Evolutionary conservation across 305 asterid genomes (phyloP), one percentile per base, ranked within the genome.

Genomic region (Solanum aculeatissimum): DNA sequence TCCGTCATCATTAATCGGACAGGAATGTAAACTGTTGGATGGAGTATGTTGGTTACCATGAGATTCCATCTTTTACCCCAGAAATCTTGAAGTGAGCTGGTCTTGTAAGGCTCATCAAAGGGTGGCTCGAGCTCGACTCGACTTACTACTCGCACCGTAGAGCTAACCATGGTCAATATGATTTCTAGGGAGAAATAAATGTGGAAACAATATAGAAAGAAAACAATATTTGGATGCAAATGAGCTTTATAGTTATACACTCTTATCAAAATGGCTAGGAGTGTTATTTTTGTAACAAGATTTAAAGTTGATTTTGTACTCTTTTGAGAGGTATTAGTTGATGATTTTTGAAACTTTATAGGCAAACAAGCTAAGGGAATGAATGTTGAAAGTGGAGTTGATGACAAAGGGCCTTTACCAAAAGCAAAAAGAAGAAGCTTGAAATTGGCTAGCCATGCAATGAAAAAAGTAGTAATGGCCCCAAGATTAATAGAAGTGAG

Each of bases 31-130:
- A 90, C 70, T 6, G 88, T 19, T 14, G 86, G 23, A 5, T 88
- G 88, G 9, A 92, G 84, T 27, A 83, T 82, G 4, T 43, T 83
- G 2, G 92, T 82, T 42, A 89, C 74, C 72, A 89, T 85, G 2
- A 89, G 85, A 83, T 91, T 91, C 94, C 96, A 93, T 57, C 92
- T 89, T 7, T 74, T 85, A 4, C 91, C 89, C 93, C 93, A 91
- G 18, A 90, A 93, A 79, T 93, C 91, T 49, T 84, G 87, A 15
- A 93, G 47, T 0, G 94, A 91, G 49, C 89, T 86, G 1, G 93
- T 83, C 1, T 80, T 78, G 82, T 87, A 84, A 0, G 94, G 93
- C 63, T 85, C 68, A 3, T 88, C 65, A 32, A 89, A 91, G 2
- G 93, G 93, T 3, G 80, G 65, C 66, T 89, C 93, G 5, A 90